Percentiles rank a stretch among this genome's conserved stretches.
Conservation (phyloP, 2,329 filamentous ascomycete genomes). For the Fusarium robinianum region DNA sequence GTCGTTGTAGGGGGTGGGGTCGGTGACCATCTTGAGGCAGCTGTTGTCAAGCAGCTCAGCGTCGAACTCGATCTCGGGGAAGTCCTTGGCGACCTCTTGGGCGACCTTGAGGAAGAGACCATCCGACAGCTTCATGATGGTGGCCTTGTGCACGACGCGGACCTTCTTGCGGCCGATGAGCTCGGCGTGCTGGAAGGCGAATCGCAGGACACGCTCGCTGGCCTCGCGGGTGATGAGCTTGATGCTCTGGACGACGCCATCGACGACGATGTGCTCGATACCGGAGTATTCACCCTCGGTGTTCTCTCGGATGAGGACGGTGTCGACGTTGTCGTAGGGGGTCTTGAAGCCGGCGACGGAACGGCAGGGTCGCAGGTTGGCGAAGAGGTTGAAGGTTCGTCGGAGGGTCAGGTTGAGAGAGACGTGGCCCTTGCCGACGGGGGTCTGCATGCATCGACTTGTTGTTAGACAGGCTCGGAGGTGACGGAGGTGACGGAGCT, state of each 20-base stretch:
- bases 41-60: slow-evolving; percentile 98
- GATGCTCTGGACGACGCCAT: slow-evolving; percentile 98
- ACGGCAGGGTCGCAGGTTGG: slow-evolving; percentile 97
- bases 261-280: slow-evolving; percentile 97
- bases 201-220: slow-evolving; percentile 92
- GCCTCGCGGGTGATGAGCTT: slow-evolving; percentile 98
- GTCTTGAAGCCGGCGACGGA: slow-evolving; percentile 98
- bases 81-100: slow-evolving; percentile 88
- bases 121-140: slow-evolving; percentile 99
- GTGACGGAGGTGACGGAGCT: slow-evolving; percentile 9
- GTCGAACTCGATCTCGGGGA: slow-evolving; percentile 94
- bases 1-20: slow-evolving; percentile 96
- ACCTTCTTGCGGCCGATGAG: slow-evolving; percentile 95
- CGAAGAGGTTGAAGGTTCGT: slow-evolving; percentile 99
- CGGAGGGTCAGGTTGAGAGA: slow-evolving; percentile 98
- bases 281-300: slow-evolving; percentile 99
- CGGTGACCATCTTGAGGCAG: slow-evolving; percentile 97
- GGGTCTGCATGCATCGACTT: slow-evolving; percentile 71
- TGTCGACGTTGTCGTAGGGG: slow-evolving; percentile 95
- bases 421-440: slow-evolving; percentile 97
- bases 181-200: slow-evolving; percentile 97
- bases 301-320: slow-evolving; percentile 98
- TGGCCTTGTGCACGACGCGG: slow-evolving; percentile 98
- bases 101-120: slow-evolving; percentile 94
- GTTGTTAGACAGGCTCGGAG: slow-evolving; percentile 22